Evolutionary conservation across 1,284 basidiomycete genomes (phyloP).

Genomic region (Tylopilus orsonianus): DNA sequence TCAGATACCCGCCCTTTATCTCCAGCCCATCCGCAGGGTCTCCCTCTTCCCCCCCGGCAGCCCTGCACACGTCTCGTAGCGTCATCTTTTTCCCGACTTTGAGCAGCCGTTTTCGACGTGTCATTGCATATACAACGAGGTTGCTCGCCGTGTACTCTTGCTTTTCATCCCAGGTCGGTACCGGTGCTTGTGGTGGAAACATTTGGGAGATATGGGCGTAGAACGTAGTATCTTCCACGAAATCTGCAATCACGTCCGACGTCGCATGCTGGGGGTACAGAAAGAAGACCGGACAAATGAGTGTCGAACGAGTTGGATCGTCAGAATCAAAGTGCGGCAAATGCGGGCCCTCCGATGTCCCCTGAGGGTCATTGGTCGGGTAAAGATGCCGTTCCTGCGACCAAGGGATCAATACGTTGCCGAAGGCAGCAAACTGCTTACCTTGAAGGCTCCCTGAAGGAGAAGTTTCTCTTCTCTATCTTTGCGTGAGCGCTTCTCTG

Average conservation of each 20-base stretch:
- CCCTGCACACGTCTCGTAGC: slow-evolving; percentile 72
- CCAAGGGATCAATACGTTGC: slow-evolving; percentile 8
- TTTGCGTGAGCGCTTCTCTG: slow-evolving; percentile 46
- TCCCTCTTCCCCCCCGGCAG: slow-evolving; percentile 58
- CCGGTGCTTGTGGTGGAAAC: slow-evolving; percentile 70
- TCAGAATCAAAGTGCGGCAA: slow-evolving; percentile 62
- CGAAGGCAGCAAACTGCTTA: slow-evolving; percentile 35
- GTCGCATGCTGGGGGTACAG: slow-evolving; percentile 89
- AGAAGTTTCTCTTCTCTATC: slow-evolving; percentile 47
- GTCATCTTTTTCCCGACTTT: slow-evolving; percentile 91
- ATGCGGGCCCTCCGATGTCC: slow-evolving; percentile 53
- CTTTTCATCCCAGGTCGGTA: slow-evolving; percentile 76
- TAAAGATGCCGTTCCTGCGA: slow-evolving; percentile 66
- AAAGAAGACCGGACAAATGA: slow-evolving; percentile 88
- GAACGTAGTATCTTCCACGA: slow-evolving; percentile 85
- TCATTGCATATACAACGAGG: slow-evolving; percentile 84
- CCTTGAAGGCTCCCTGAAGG: slow-evolving; percentile 60
- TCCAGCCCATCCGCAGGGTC: slow-evolving; percentile 78
- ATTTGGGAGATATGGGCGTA: slow-evolving; percentile 76
- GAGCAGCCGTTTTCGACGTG: slow-evolving; percentile 71
- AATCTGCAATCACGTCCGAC: slow-evolving; percentile 86
- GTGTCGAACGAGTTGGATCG: slow-evolving; percentile 52
- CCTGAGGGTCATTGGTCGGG: slow-evolving; percentile 56
- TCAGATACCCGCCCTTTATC: slow-evolving; percentile 83
- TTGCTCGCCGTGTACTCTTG: slow-evolving; percentile 71